Evolutionary conservation across 2,329 filamentous ascomycete species (phyloP).

Genomic region (Verticillium zaregamsianum): DNA sequence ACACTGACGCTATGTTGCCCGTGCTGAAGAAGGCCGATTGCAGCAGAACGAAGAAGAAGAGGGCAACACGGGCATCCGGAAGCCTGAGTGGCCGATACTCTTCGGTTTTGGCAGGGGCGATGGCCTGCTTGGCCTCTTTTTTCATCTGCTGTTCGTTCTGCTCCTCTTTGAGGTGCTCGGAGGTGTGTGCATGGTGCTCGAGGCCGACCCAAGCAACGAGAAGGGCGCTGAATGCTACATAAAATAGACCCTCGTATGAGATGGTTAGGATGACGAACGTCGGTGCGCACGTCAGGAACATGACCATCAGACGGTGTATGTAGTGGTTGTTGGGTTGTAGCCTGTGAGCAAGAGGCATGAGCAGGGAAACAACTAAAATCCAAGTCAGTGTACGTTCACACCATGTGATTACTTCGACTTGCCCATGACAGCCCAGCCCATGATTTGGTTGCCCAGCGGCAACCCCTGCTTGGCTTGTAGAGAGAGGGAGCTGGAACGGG

Average conservation of each 20-base stretch:
- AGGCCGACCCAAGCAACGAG: conserved; percentile 88
- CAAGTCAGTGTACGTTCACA: not conserved
- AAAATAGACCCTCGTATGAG: conserved; percentile 95
- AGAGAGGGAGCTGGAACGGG: conserved; percentile 78
- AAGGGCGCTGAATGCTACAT: conserved; percentile 79
- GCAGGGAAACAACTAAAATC: conserved; percentile 61
- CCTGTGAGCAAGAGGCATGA: conserved; percentile 77
- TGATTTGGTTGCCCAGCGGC: conserved; percentile 79
- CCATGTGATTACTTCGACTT: conserved; percentile 23
- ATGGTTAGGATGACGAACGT: conserved; percentile 95
- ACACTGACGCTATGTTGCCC: conserved; percentile 91
- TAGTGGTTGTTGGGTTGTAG: conserved; percentile 81
- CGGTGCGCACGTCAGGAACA: conserved; percentile 90
- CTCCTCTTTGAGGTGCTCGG: not conserved
- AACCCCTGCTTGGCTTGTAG: conserved; percentile 81
- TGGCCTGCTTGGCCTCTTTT: conserved; percentile 13
- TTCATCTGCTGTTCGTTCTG: not conserved
- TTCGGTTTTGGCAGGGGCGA: conserved; percentile 13
- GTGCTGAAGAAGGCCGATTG: conserved; percentile 97
- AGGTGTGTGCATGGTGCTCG: conserved; percentile 63
- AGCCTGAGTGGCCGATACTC: conserved; percentile 65
- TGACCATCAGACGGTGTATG: conserved; percentile 79
- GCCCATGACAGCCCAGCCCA: conserved; percentile 80
- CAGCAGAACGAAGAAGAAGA: conserved; percentile 93
- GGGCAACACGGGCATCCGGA: conserved; percentile 78